phyloP scores from a whole-genome alignment of 306 rosid species.

The Boehmeria nivea region DNA sequence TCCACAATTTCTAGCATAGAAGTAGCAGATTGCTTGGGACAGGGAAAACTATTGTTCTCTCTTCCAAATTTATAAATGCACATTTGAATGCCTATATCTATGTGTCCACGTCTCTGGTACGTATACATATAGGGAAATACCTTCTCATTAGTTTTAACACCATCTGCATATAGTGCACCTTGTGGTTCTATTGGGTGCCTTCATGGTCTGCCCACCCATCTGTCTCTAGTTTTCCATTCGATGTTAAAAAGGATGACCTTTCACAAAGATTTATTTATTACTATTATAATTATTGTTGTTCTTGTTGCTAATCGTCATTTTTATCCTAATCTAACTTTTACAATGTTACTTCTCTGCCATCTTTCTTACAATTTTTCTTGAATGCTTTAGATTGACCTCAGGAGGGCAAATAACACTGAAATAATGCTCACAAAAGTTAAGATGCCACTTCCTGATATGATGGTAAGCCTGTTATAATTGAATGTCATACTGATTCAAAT shows the following conservation, averaged over 20 bases:
- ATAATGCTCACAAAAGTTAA: slow-evolving; percentile 99
- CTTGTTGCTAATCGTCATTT: not conserved
- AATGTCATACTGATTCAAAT: not conserved
- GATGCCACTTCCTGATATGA: slow-evolving; percentile 99
- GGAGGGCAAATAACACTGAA: slow-evolving; percentile 96
- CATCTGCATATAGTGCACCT: too few species aligned
- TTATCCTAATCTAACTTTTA: slow-evolving; percentile 4
- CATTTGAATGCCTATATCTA: too few species aligned
- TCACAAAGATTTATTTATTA: slow-evolving; percentile 1
- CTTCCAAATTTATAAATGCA: too few species aligned
- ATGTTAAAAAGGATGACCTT: not conserved
- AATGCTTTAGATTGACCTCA: slow-evolving; percentile 70
- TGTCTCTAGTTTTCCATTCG: too few species aligned
- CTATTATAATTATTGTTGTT: too few species aligned
- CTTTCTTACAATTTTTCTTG: not conserved
- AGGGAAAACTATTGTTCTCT: not conserved
- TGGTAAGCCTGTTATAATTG: slow-evolving; percentile 56
- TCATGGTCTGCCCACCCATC: too few species aligned
- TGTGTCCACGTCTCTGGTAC: too few species aligned
- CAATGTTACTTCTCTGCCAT: slow-evolving; percentile 21
- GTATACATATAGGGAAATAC: too few species aligned
- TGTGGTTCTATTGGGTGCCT: too few species aligned
- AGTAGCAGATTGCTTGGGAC: too few species aligned
- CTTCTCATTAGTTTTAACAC: too few species aligned
- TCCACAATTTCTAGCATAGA: too few species aligned